Evolutionary conservation across 2,329 filamentous ascomycete genomes (phyloP).

Genomic region (Penicillium sp.): DNA sequence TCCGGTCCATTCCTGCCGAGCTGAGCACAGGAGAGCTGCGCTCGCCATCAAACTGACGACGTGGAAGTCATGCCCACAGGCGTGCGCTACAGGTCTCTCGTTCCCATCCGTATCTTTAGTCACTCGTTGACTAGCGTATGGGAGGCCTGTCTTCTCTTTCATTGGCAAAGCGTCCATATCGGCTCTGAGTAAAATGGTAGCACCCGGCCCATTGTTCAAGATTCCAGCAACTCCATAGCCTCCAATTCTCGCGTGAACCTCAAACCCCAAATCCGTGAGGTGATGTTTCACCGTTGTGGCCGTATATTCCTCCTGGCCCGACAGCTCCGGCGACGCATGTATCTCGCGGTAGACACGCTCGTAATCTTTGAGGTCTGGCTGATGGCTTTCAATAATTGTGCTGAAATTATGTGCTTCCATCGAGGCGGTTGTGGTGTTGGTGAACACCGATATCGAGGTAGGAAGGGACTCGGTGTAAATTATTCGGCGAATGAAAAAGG

Average conservation of each 20-base stretch:
- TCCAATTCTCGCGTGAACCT: slow-evolving; percentile 57
- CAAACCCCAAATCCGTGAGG: slow-evolving; percentile 41
- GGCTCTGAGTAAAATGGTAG: slow-evolving; percentile 59
- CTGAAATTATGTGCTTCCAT: too few species aligned
- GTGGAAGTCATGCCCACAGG: slow-evolving; percentile 69
- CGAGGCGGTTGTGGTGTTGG: too few species aligned
- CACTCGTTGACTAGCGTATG: slow-evolving; percentile 54
- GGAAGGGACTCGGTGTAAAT: too few species aligned
- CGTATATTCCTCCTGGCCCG: slow-evolving; percentile 55
- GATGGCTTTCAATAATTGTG: neutral
- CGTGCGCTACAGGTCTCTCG: slow-evolving; percentile 64
- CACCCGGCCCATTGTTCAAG: slow-evolving; percentile 56
- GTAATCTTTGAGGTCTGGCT: slow-evolving; percentile 30
- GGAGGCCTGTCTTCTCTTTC: slow-evolving; percentile 55
- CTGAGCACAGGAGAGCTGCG: slow-evolving; percentile 49
- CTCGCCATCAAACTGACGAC: slow-evolving; percentile 60
- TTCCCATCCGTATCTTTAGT: slow-evolving; percentile 50
- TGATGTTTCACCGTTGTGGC: slow-evolving; percentile 47
- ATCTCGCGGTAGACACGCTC: slow-evolving; percentile 57
- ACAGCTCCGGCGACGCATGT: slow-evolving; percentile 58
- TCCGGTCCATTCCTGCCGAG: slow-evolving; percentile 54
- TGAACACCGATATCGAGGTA: too few species aligned
- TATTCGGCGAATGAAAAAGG: too few species aligned
- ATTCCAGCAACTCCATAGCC: slow-evolving; percentile 61
- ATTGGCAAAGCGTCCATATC: slow-evolving; percentile 65